Evolutionary conservation across 176 grass and related monocot genomes (phyloP), one percentile per base, ranked within the genome.

Genomic region (Aegilops longissima): DNA sequence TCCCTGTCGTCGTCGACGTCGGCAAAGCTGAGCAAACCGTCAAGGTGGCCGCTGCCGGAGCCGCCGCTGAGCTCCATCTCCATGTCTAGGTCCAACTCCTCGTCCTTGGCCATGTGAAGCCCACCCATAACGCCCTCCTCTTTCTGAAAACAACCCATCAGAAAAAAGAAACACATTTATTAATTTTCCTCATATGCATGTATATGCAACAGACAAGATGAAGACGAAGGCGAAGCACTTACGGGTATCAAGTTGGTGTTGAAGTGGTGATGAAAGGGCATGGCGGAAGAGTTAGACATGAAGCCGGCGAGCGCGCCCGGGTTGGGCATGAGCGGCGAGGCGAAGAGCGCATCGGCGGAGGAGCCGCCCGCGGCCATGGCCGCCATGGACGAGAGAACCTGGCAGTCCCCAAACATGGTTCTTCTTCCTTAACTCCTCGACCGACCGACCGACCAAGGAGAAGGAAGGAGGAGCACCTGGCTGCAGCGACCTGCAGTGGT

Each of bases 391-490:
- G 97, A 92, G 78, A 99, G 84, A 16, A 99, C 92, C 82, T 99
- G 97, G 79, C 97, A 99, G 88, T 99, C 94, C 80, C 97, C 97
- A 66, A 96, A 99, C 97, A 99, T 99, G 45, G 5, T 8, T 56
- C 77, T 24, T 21, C 11, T 49, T 42, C 20, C 25, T 23, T 65
- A 20, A 44, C 29, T 51, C 14, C 42, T 52, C 73, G 38, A 40
- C 7, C 20, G 24, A 8, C 9, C 5, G 69, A 39, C 40, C 52
- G 65, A 78, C 42, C 17, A n/a, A 63, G 38, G 1, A 68, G 49
- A 39, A 36, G 21, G 2, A 63, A 23, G 23, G 36, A 54, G 52
- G 51, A 54, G 30, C 73, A 4, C 73, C 73, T 76, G 40, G 71
- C 40, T n/a, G 70, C 70, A 25, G 70, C 70, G 51, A 54, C 56